phyloP scores from a whole-genome alignment of 2,329 filamentous ascomycete genomes.

The Exophiala bonariae region DNA sequence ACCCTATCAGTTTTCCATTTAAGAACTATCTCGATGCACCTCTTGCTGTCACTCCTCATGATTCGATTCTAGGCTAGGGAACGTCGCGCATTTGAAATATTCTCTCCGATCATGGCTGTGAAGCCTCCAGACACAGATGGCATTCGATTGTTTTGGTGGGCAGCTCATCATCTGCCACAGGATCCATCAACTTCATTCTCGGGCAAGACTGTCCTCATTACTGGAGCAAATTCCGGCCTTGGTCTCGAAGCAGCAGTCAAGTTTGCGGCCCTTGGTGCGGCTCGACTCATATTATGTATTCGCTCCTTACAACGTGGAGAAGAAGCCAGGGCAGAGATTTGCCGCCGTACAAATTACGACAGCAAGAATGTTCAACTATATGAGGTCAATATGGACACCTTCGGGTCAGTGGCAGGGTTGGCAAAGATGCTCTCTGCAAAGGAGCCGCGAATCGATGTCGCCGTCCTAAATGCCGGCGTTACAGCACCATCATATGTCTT shows the following conservation, averaged over 20 bases:
- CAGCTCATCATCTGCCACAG: constrained; percentile 13
- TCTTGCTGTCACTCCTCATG: too few relatives aligned
- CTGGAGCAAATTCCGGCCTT: constrained; percentile 35
- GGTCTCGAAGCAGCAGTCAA: constrained; percentile 46
- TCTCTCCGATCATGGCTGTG: background rate
- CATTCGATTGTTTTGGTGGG: constrained; percentile 16
- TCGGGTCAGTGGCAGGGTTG: constrained; percentile 38
- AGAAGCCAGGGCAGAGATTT: constrained; percentile 36
- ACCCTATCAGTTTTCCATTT: too few relatives aligned
- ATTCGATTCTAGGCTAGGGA: too few relatives aligned
- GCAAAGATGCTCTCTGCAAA: constrained; percentile 27
- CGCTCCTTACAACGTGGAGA: constrained; percentile 40
- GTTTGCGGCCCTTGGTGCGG: constrained; percentile 39
- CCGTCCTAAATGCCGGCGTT: constrained; percentile 46
- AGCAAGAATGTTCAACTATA: constrained; percentile 35
- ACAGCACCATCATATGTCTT: constrained; percentile 31
- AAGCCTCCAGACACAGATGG: constrained; percentile 4
- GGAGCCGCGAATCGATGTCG: constrained; percentile 35
- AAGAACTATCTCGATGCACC: too few relatives aligned
- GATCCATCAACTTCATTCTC: constrained; percentile 14
- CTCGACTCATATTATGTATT: constrained; percentile 46
- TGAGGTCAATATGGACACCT: constrained; percentile 39
- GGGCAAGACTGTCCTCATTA: constrained; percentile 19
- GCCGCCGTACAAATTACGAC: constrained; percentile 29
- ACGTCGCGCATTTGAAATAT: too few relatives aligned